phyloP scores from a whole-genome alignment of 1,139 yeast genomes.

The Starmera stellimalicola region DNA sequence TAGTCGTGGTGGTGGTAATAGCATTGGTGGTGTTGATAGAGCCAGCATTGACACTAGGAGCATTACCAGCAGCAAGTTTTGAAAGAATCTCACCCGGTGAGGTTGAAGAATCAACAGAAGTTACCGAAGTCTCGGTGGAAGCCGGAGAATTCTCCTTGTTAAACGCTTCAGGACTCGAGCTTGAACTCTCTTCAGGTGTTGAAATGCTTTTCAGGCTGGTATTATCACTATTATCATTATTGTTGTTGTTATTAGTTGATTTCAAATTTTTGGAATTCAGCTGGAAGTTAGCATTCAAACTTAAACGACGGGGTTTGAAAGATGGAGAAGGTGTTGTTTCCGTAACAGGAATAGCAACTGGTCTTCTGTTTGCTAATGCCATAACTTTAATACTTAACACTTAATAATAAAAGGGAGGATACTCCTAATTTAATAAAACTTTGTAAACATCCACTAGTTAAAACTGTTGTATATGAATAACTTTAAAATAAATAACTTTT shows the following conservation, averaged over 20 bases:
- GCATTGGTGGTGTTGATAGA: slow-evolving; percentile 10
- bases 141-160: slow-evolving; percentile 17
- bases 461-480: no score
- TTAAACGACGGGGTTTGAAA: slow-evolving; percentile 34
- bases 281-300: slow-evolving; percentile 17
- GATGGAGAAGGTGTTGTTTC: slow-evolving; percentile 31
- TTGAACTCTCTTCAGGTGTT: no score
- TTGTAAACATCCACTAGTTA: no score
- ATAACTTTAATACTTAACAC: slow-evolving; percentile 18
- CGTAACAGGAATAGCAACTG: slow-evolving; percentile 26
- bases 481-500: no score
- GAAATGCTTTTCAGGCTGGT: no score
- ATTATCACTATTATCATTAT: no score
- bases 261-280: slow-evolving; percentile 7
- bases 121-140: background rate
- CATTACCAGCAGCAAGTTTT: background rate
- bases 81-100: background rate
- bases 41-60: slow-evolving; percentile 8
- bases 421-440: no score
- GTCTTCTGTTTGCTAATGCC: slow-evolving; percentile 55
- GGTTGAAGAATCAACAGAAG: background rate
- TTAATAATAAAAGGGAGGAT: no score
- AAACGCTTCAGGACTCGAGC: slow-evolving; percentile 20
- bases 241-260: no score
- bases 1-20: slow-evolving; percentile 1